phyloP scores from a whole-genome alignment of 2,329 filamentous ascomycete species.

The Pseudopithomyces maydicus region DNA sequence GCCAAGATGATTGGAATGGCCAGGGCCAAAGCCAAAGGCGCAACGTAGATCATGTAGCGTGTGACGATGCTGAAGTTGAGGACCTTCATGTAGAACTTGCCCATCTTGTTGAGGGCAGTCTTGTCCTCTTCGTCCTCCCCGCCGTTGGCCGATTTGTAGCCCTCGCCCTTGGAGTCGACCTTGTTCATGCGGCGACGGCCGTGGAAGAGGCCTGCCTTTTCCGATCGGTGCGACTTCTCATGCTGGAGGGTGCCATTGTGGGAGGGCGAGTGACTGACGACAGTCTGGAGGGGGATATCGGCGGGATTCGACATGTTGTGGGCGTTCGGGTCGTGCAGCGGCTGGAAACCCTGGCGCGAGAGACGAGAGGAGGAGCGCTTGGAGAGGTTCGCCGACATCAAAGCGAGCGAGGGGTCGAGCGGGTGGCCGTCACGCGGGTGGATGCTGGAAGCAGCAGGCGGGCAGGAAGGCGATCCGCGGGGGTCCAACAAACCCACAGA shows the following conservation, averaged over 20 bases:
- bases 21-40: constrained; percentile 62
- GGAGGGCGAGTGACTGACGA: constrained; percentile 55
- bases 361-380: constrained; percentile 25
- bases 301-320: constrained; percentile 57
- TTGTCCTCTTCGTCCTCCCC: constrained; percentile 57
- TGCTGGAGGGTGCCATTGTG: constrained; percentile 29
- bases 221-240: constrained; percentile 35
- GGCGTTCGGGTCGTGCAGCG: constrained; percentile 28
- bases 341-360: constrained; percentile 42
- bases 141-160: constrained; percentile 22
- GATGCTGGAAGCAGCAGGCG: not conserved
- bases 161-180: constrained; percentile 36
- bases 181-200: constrained; percentile 31
- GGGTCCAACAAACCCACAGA: not conserved
- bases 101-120: constrained; percentile 61
- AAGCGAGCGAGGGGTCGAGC: constrained; percentile 2
- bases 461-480: constrained; percentile 13
- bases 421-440: not conserved
- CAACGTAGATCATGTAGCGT: constrained; percentile 67
- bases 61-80: constrained; percentile 67
- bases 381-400: constrained; percentile 22
- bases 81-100: constrained; percentile 64
- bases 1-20: constrained; percentile 68
- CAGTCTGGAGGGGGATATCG: constrained; percentile 65
- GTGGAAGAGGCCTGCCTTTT: constrained; percentile 47